These are phyloP conservation scores for Aspergillus nidulans DNA, from an alignment of 495 filamentous ascomycete species.

Conservation along the genomic window DNA sequence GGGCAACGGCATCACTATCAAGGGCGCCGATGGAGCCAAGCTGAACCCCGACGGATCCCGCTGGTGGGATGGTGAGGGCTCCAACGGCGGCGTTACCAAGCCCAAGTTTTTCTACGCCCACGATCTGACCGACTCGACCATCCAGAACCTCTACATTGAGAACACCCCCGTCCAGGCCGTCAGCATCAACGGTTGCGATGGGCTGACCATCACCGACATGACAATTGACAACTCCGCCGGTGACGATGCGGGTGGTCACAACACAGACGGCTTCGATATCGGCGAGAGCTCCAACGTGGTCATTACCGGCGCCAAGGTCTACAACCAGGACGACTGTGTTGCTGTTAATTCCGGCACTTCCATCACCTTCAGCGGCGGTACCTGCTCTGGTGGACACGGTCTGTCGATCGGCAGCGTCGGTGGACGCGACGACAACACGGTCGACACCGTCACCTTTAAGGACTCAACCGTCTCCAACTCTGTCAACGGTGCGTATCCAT, in stretches of 20 bases:
- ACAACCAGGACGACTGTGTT: constrained; percentile 65
- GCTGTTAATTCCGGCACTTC: constrained; percentile 58
- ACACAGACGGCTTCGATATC: constrained; percentile 68
- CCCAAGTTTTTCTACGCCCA: constrained; percentile 50
- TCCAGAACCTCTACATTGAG: constrained; percentile 41
- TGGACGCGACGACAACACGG: constrained; percentile 55
- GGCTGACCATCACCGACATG: constrained; percentile 48
- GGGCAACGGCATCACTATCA: constrained; percentile 44
- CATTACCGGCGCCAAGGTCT: constrained; percentile 51
- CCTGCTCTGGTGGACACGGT: constrained; percentile 58
- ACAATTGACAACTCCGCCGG: constrained; percentile 60
- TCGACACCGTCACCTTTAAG: constrained; percentile 51
- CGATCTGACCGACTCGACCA: constrained; percentile 33
- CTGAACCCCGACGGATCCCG: constrained; percentile 41
- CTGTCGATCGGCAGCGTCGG: constrained; percentile 67
- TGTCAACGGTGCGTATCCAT: constrained; percentile 21
- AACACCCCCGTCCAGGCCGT: constrained; percentile 64
- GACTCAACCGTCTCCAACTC: constrained; percentile 50
- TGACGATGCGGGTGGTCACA: constrained; percentile 47
- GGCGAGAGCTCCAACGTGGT: constrained; percentile 47
- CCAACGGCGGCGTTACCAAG: constrained; percentile 48
- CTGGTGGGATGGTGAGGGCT: constrained; percentile 46
- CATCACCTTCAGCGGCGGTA: constrained; percentile 49
- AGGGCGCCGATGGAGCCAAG: constrained; percentile 36
- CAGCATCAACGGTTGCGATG: constrained; percentile 45